These are phyloP conservation scores for Lentinus brumalis DNA, from an alignment of 768 basidiomycete genomes.

Conservation along the genomic window DNA sequence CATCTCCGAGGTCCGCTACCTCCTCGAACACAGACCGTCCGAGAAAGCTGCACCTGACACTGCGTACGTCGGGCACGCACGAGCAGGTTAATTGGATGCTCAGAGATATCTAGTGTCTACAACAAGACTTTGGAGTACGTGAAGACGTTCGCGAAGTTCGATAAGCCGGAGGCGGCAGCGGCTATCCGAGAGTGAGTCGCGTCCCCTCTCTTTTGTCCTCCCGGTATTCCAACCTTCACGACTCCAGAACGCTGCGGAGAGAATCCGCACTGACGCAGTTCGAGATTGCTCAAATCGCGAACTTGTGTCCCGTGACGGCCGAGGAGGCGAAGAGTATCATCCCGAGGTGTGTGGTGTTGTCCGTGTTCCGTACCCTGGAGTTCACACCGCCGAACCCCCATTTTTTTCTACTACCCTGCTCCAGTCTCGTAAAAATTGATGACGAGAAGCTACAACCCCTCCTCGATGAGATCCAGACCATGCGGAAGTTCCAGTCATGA, in stretches of 20 bases:
- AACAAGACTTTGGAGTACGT: conserved; percentile 94
- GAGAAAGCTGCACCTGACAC: conserved; percentile 89
- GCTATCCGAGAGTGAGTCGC: conserved; percentile 80
- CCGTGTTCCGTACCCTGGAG: no score
- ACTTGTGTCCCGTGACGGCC: conserved; percentile 82
- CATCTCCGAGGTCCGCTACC: conserved; percentile 90
- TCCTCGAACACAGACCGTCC: conserved; percentile 69
- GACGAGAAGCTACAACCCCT: conserved; percentile 83
- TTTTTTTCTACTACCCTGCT: background rate
- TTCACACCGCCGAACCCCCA: no score
- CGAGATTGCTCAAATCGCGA: conserved; percentile 91
- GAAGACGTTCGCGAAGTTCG: conserved; percentile 89
- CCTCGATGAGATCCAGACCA: conserved; percentile 86
- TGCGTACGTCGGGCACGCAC: conserved; percentile 51
- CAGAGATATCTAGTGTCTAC: conserved; percentile 62
- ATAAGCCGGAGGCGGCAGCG: conserved; percentile 78
- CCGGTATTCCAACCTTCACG: conserved; percentile 1
- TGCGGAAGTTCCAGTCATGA: conserved; percentile 87
- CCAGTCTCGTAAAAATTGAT: conserved; percentile 82
- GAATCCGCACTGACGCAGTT: conserved; percentile 84
- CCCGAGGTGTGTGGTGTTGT: conserved; percentile 62
- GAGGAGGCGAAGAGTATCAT: conserved; percentile 93
- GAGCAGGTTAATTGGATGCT: background rate
- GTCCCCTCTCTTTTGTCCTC: background rate
- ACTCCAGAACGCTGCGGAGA: conserved; percentile 67